Conservation (phyloP, 768 basidiomycete genomes). For the Hygrocybe coccinea region DNA sequence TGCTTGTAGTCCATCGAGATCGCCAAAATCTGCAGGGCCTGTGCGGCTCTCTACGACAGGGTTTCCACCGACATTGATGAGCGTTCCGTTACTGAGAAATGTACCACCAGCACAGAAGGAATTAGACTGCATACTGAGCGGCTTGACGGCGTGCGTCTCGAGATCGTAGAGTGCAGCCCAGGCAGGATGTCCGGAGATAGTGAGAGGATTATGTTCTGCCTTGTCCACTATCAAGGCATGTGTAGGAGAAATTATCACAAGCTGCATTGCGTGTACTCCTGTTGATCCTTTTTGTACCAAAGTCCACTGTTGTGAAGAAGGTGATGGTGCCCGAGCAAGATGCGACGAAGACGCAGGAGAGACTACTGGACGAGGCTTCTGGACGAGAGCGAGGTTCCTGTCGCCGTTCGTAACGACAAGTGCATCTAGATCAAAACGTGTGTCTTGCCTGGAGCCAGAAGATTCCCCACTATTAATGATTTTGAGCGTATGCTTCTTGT, state of each 20-base stretch:
- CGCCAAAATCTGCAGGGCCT: conserved; percentile 68
- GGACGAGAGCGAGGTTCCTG: not conserved
- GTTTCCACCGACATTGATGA: conserved; percentile 79
- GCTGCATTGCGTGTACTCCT: conserved; percentile 76
- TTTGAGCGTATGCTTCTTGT: conserved; percentile 56
- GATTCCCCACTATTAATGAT: conserved; percentile 52
- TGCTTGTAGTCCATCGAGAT: conserved; percentile 67
- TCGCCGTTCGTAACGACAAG: conserved; percentile 56
- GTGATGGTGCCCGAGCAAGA: not conserved
- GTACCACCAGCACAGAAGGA: conserved; percentile 84
- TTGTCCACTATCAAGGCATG: conserved; percentile 78
- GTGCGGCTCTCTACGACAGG: conserved; percentile 65
- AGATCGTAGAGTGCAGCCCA: conserved; percentile 78
- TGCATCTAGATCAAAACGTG: conserved; percentile 55
- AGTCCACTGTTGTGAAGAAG: conserved; percentile 42
- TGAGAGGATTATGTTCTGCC: conserved; percentile 79
- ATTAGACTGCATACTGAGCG: conserved; percentile 66
- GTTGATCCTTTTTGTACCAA: conserved; percentile 62
- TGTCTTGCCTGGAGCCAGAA: conserved; percentile 30
- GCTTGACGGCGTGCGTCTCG: conserved; percentile 53
- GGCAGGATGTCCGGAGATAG: conserved; percentile 69
- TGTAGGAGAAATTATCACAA: conserved; percentile 59
- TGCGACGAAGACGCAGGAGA: not conserved
- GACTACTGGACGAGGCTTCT: not conserved
- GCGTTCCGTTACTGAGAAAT: conserved; percentile 70